Conservation (phyloP, 2,329 filamentous ascomycete genomes). For the Fusarium napiforme region DNA sequence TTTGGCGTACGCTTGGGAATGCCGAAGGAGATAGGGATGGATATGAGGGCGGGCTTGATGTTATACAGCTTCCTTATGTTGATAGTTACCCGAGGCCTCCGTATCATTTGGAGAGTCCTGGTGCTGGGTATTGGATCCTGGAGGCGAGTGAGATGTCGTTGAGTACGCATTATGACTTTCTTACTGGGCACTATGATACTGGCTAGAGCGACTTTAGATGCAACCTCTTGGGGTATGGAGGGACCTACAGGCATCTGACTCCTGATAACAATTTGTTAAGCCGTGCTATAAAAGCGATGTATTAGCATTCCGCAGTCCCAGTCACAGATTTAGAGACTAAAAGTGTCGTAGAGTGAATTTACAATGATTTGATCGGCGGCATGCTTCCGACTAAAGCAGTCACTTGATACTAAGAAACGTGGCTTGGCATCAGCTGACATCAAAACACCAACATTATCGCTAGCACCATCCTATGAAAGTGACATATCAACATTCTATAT, state of each 20-base stretch:
- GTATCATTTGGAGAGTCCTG: not conserved
- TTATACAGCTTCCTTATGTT: not conserved
- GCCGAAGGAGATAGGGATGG: too few species aligned
- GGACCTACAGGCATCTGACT: not conserved
- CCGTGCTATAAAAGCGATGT: accelerated
- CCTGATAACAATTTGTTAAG: too few species aligned
- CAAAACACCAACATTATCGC: not conserved
- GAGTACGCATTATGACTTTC: not conserved
- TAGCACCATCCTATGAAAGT: not conserved
- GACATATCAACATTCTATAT: not conserved
- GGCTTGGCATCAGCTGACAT: not conserved
- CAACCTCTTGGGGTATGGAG: not conserved
- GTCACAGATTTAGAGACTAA: too few species aligned
- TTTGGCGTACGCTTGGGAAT: not conserved
- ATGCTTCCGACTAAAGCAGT: not conserved
- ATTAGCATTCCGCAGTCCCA: not conserved
- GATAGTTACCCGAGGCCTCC: constrained; percentile 11
- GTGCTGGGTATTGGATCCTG: constrained; percentile 8
- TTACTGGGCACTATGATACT: not conserved
- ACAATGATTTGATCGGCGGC: not conserved
- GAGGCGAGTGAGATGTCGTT: not conserved
- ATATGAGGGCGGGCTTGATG: not conserved
- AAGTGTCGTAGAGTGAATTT: too few species aligned
- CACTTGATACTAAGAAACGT: not conserved
- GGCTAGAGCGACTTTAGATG: too few species aligned